Evolutionary conservation across 345 rosid species (phyloP), one percentile per base, ranked within the genome.

Genomic region (Eucalyptus curtisii): DNA sequence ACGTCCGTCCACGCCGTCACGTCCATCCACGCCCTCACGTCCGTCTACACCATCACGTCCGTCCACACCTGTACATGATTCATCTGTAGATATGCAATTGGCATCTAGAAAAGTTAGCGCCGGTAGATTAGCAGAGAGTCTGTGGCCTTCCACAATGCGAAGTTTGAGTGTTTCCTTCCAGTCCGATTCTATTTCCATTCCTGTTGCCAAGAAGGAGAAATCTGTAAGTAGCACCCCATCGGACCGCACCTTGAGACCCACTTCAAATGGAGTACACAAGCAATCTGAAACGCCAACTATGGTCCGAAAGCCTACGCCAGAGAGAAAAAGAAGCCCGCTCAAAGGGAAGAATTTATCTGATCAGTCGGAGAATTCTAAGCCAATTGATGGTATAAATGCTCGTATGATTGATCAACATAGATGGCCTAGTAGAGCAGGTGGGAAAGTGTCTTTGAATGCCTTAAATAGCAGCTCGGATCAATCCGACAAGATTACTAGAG

Each of bases 121-220:
- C 27, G 95, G 96, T 68, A 93, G 96, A 88, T 90, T 96, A 90
- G 96, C 97, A 12, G 99, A 98, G 91, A 91, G 98, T 90, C 93
- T 98, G 93, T 98, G 99, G 99, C 99, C 99, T 90, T 98, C 99
- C 86, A 98, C 99, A 22, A 98, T 98, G 99, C 94, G 99, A 92
- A 98, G 98, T 92, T 98, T 97, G 88, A 98, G 95, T 86, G 99
- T 94, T 88, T 95, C 99, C 13, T 96, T 98, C 93, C 99, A 98
- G 94, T 96, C 97, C 1, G 99, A 96, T 95, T 89, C 91, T 40
- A 94, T 95, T 92, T 97, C 99, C 24, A 92, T 96, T 93, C 97
- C 98, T 55, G 92, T 94, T 84, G 93, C 96, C 86, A 97, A 95
- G 94, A 98, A 94, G 94, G 99, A 95, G 93, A 97, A 93, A 93